Base-by-base conservation (phyloP, 768 basidiomycete genomes). In the Boletellus sp. region DNA sequence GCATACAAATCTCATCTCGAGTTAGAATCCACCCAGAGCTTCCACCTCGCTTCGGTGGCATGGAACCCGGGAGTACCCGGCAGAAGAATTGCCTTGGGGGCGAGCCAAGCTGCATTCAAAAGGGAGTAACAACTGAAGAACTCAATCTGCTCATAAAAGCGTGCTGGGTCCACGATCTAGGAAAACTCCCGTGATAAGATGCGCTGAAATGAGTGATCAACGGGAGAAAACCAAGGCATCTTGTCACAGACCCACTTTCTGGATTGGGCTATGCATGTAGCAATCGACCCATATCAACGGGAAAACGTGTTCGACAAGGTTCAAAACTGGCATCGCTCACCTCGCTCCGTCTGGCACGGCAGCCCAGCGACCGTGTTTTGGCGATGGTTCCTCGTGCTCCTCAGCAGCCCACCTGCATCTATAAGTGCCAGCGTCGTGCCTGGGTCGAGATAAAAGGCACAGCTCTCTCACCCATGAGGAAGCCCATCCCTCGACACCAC, bases 51-150 rank as follows among this genome's bases (percentile, higher is more conserved):
- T 45, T 48, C 52, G 15, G 32, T 48, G 34, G 34, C 28, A 46
- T 47, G 49, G 47, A 51, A 54, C 52, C 38, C 56, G 52, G 60
- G 35, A 45, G 59, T 42, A 16, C 17, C 60, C 60, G 53, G 35
- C 19, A 28, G 35, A 50, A 48, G 24, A 53, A 35, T 23, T 44
- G 12, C 33, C 42, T 17, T 4, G 16, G 35, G 16, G 17, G 6
- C 35, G 17, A 9, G 9, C 28, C 28, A 28, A 28, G 28, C 28
- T 28, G 28, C 28, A 28, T 28, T 28, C 28, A 28, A 28, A 17
- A 9, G 35, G 35, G 9, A n/a, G 7, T 6, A 17, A 6, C 16
- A n/a, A 36, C 35, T 9, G 17, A 15, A 40, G 39, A 40, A 20
- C 39, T 8, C 39, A 40, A 6, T 17, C 26, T n/a, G 17, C n/a